Percentiles rank a stretch among this genome's conserved stretches.
Evolutionary conservation across 495 filamentous ascomycete species (phyloP).

Genomic region (Penicillium dipodomyicola): DNA sequence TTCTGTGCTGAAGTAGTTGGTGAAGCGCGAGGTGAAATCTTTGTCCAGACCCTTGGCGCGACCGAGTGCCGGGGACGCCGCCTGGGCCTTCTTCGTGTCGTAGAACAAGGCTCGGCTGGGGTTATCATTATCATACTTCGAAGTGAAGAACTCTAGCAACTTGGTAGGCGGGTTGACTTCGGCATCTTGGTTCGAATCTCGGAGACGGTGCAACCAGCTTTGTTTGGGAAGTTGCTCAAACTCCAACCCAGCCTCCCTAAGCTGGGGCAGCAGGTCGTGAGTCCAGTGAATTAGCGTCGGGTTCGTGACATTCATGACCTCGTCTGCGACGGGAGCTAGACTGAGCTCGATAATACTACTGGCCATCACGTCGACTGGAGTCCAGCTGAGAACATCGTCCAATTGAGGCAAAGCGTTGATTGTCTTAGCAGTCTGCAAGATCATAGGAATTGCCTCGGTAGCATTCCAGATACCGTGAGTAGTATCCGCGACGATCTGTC

Average conservation of each 20-base stretch:
- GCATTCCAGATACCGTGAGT: slow-evolving; percentile 58
- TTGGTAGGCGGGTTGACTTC: slow-evolving; percentile 45
- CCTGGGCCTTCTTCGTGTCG: slow-evolving; percentile 24
- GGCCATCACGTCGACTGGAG: slow-evolving; percentile 60
- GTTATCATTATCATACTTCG: slow-evolving; percentile 41
- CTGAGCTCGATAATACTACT: slow-evolving; percentile 30
- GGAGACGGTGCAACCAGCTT: slow-evolving; percentile 49
- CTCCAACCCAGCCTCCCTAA: slow-evolving; percentile 37
- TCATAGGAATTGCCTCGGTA: slow-evolving; percentile 62
- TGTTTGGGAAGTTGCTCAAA: slow-evolving; percentile 44
- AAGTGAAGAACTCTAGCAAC: slow-evolving; percentile 45
- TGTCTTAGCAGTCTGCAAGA: slow-evolving; percentile 48
- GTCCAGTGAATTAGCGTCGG: slow-evolving; percentile 49
- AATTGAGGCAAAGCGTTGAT: slow-evolving; percentile 54
- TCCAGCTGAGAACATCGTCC: slow-evolving; percentile 52
- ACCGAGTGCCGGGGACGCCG: slow-evolving; percentile 17
- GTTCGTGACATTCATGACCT: slow-evolving; percentile 45
- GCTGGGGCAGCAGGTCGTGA: slow-evolving; percentile 46
- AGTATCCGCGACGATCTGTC: slow-evolving; percentile 58
- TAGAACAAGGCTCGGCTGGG: slow-evolving; percentile 24
- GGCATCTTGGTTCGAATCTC: slow-evolving; percentile 35
- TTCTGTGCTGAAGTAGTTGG: slow-evolving; percentile 19
- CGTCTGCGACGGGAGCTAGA: slow-evolving; percentile 14
- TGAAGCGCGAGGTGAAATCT: slow-evolving; percentile 15
- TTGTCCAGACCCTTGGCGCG: background rate